Conservation (phyloP, 192 early-diverging fungal genomes). For the Podila clonocystis region DNA sequence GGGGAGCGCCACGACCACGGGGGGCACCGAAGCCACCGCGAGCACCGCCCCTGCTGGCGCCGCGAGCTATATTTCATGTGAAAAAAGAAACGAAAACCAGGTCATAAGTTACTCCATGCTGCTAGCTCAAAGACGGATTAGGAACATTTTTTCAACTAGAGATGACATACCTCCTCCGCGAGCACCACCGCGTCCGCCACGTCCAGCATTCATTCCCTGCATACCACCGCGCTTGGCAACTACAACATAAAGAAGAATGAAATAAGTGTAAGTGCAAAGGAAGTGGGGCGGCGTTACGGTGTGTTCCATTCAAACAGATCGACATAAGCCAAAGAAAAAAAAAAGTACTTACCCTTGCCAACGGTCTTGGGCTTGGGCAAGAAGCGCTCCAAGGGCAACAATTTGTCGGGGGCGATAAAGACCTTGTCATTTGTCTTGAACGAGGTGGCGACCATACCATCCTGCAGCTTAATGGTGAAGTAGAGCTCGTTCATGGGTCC, state of each 20-base stretch:
- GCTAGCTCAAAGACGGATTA: neutral
- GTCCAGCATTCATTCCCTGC: slow-evolving; percentile 71
- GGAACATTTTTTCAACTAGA: neutral
- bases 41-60: slow-evolving; percentile 37
- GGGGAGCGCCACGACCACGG: slow-evolving; percentile 42
- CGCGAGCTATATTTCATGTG: slow-evolving; percentile 49
- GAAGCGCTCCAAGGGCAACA: slow-evolving; percentile 96
- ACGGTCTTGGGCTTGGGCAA: slow-evolving; percentile 90
- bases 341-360: slow-evolving; percentile 62
- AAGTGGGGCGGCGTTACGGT: too few relatives aligned
- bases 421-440: slow-evolving; percentile 94
- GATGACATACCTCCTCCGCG: slow-evolving; percentile 56
- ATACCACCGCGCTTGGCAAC: slow-evolving; percentile 61
- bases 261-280: neutral
- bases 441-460: slow-evolving; percentile 90
- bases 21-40: slow-evolving; percentile 53
- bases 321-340: neutral
- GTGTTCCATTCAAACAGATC: neutral
- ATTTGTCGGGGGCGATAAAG: slow-evolving; percentile 92
- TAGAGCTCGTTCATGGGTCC: slow-evolving; percentile 98
- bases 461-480: slow-evolving; percentile 97
- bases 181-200: slow-evolving; percentile 67
- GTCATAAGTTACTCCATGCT: slow-evolving; percentile 9
- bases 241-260: slow-evolving; percentile 6
- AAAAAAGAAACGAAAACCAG: neutral